These are phyloP conservation scores for Cordyceps militaris DNA, from an alignment of 2,329 filamentous ascomycete species.

Conservation along the genomic window DNA sequence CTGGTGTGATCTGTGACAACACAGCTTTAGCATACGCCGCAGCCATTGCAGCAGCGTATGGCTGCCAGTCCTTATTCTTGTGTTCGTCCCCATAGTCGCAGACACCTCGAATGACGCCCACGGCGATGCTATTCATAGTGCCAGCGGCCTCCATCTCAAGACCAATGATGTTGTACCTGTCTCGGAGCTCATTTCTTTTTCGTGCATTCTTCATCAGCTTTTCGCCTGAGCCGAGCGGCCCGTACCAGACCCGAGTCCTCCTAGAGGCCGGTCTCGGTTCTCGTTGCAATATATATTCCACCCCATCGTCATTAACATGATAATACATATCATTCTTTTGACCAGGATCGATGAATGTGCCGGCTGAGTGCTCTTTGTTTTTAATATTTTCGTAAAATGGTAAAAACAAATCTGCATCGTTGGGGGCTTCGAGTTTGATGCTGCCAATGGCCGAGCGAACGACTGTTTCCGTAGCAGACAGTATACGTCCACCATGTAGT, in stretches of 20 bases:
- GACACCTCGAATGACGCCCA: neutral
- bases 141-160: neutral
- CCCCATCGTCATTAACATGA: slow-evolving; percentile 7
- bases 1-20: too few relatives aligned
- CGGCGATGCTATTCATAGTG: neutral
- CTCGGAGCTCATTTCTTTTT: neutral
- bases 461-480: slow-evolving; percentile 24
- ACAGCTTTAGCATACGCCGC: neutral
- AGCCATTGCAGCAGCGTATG: neutral
- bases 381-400: slow-evolving; percentile 21
- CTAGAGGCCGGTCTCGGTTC: slow-evolving; percentile 13
- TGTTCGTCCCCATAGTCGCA: neutral
- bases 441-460: slow-evolving; percentile 28
- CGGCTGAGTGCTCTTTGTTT: slow-evolving; percentile 17
- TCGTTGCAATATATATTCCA: slow-evolving; percentile 13
- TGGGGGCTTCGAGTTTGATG: slow-evolving; percentile 22
- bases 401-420: slow-evolving; percentile 19
- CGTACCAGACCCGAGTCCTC: slow-evolving; percentile 28
- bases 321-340: slow-evolving; percentile 24
- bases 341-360: slow-evolving; percentile 26
- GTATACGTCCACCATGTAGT: slow-evolving; percentile 19
- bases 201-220: neutral
- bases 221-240: slow-evolving; percentile 1
- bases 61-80: neutral
- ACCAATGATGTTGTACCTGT: neutral